phyloP scores from a whole-genome alignment of 2,329 filamentous ascomycete species.

The Daldinia eschscholtzii region DNA sequence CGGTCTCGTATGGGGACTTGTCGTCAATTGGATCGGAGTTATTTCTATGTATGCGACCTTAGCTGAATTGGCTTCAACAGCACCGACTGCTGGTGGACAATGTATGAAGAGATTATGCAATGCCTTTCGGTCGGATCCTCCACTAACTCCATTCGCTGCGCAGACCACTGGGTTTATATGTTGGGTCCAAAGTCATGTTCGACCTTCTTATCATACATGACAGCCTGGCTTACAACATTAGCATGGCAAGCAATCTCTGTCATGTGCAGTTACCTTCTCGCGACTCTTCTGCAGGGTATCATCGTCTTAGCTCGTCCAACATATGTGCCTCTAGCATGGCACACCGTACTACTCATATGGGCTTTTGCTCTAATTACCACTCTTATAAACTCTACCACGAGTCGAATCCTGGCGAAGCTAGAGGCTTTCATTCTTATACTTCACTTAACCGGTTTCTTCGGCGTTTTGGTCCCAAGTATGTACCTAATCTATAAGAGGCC shows the following conservation, averaged over 20 bases:
- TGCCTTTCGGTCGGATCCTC: not conserved
- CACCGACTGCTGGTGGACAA: constrained; percentile 46
- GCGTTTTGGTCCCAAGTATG: constrained; percentile 50
- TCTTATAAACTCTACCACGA: constrained; percentile 42
- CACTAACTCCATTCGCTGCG: constrained; percentile 5
- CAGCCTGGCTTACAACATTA: constrained; percentile 47
- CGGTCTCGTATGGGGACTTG: constrained; percentile 65
- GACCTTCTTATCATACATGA: constrained; percentile 47
- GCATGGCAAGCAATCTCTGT: constrained; percentile 47
- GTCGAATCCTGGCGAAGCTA: constrained; percentile 41
- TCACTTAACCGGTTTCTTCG: constrained; percentile 57
- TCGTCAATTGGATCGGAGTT: constrained; percentile 62
- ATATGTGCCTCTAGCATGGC: constrained; percentile 44
- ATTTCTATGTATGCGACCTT: constrained; percentile 56
- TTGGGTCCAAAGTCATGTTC: constrained; percentile 42
- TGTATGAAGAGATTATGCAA: constrained; percentile 29
- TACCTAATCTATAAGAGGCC: not conserved
- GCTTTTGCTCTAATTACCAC: constrained; percentile 34
- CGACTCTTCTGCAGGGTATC: constrained; percentile 47
- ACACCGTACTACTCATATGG: constrained; percentile 48
- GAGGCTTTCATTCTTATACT: constrained; percentile 46
- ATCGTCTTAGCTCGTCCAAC: constrained; percentile 39
- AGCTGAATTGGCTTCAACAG: constrained; percentile 44
- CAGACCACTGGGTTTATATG: constrained; percentile 48
- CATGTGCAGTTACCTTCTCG: constrained; percentile 41